phyloP scores from a whole-genome alignment of 148 eudicot species.

The Polygonum aviculare region DNA sequence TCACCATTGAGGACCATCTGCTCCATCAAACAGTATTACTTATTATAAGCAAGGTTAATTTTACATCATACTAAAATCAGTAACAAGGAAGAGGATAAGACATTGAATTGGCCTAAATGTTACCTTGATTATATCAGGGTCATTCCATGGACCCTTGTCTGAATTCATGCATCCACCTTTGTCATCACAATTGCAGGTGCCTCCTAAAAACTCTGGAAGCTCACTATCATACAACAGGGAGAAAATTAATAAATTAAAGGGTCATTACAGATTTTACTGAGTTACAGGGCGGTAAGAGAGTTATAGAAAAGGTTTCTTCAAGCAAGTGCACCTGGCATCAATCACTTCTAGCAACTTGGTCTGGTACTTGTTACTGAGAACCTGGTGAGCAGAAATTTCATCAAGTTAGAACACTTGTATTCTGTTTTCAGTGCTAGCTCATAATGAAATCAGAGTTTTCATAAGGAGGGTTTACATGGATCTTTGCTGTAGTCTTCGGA shows the following conservation, averaged over 20 bases:
- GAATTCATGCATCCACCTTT: conserved; percentile 83
- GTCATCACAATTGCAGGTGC: conserved; percentile 72
- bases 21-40: conserved; percentile 8
- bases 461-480: conserved; percentile 39
- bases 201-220: conserved; percentile 82
- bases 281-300: no score
- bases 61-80: neutral
- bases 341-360: conserved; percentile 86
- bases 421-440: neutral
- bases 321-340: conserved; percentile 56
- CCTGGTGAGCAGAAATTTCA: conserved; percentile 27
- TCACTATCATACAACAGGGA: conserved; percentile 41
- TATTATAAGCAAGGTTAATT: neutral
- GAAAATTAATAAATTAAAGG: neutral
- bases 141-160: conserved; percentile 93
- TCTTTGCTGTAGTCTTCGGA: conserved; percentile 82
- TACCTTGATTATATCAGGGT: conserved; percentile 78
- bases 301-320: no score
- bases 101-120: neutral
- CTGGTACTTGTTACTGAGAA: conserved; percentile 81
- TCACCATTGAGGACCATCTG: conserved; percentile 91
- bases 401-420: neutral
- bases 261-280: neutral
- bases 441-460: conserved; percentile 10
- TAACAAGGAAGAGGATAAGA: neutral